Conservation (phyloP, 2,329 filamentous ascomycete genomes). For the Leptoxyphium fumago region DNA sequence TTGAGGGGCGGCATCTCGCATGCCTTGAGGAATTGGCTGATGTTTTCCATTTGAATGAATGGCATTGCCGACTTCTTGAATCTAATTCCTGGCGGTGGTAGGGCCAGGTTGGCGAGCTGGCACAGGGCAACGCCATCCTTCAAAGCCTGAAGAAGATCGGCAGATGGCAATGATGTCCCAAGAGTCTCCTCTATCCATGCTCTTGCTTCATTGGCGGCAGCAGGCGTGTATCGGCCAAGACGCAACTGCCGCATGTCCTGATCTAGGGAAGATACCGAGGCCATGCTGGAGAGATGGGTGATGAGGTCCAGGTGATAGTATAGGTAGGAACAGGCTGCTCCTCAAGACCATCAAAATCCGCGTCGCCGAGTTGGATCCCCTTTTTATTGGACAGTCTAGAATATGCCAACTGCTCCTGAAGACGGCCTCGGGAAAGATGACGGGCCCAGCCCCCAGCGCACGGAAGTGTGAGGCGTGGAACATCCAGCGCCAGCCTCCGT, state of each 20-base stretch:
- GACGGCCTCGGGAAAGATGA: too few species aligned
- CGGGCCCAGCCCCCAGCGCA: too few species aligned
- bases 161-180: conserved; percentile 53
- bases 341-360: too few species aligned
- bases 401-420: too few species aligned
- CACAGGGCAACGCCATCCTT: conserved; percentile 88
- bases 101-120: conserved; percentile 75
- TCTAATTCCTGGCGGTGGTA: conserved; percentile 64
- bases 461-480: too few species aligned
- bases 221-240: conserved; percentile 81
- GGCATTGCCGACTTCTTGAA: conserved; percentile 92
- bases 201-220: conserved; percentile 71
- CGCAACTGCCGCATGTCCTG: conserved; percentile 91
- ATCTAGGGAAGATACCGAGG: conserved; percentile 83
- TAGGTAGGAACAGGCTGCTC: not conserved
- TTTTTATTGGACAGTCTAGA: too few species aligned
- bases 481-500: too few species aligned
- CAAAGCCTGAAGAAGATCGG: conserved; percentile 69
- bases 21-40: conserved; percentile 83
- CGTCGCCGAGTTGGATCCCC: too few species aligned
- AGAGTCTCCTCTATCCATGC: conserved; percentile 75
- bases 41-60: conserved; percentile 99
- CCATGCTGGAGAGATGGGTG: conserved; percentile 43
- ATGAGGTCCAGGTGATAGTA: not conserved
- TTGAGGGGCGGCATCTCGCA: conserved; percentile 75